phyloP scores from a whole-genome alignment of 192 early-diverging fungal genomes.

The Oehlia diaphana region DNA sequence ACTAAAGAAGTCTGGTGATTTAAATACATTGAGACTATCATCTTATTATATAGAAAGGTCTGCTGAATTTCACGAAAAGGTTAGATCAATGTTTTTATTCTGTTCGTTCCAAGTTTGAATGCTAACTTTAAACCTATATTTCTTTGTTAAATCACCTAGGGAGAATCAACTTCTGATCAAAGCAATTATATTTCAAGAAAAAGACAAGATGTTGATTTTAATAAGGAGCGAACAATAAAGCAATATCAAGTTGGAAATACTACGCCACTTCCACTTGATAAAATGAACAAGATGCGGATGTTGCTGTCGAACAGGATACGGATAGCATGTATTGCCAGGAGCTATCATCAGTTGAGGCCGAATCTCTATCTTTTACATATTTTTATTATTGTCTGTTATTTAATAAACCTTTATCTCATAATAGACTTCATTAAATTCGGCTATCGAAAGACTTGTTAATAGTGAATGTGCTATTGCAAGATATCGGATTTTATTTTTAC shows the following conservation, averaged over 20 bases:
- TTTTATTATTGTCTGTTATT: conserved; percentile 32
- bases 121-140: conserved; percentile 14
- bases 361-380: conserved; percentile 30
- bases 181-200: conserved; percentile 10
- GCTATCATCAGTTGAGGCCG: conserved; percentile 29
- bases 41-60: conserved; percentile 12
- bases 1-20: conserved; percentile 26
- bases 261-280: conserved; percentile 23
- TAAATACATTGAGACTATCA: conserved; percentile 17
- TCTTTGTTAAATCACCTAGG: conserved; percentile 24
- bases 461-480: conserved; percentile 26
- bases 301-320: conserved; percentile 21
- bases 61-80: conserved; percentile 21
- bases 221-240: conserved; percentile 27
- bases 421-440: conserved; percentile 32
- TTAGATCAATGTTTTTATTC: conserved; percentile 26
- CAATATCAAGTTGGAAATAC: conserved; percentile 25
- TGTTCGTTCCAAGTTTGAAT: conserved; percentile 19
- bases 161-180: conserved; percentile 18
- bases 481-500: conserved; percentile 28
- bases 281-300: conserved; percentile 30
- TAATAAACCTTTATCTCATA: conserved; percentile 26
- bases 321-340: conserved; percentile 32
- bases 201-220: conserved; percentile 15
- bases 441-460: conserved; percentile 26